Evolutionary conservation across 495 filamentous ascomycete genomes (phyloP).

Genomic region (Chaetomium cochliodes): DNA sequence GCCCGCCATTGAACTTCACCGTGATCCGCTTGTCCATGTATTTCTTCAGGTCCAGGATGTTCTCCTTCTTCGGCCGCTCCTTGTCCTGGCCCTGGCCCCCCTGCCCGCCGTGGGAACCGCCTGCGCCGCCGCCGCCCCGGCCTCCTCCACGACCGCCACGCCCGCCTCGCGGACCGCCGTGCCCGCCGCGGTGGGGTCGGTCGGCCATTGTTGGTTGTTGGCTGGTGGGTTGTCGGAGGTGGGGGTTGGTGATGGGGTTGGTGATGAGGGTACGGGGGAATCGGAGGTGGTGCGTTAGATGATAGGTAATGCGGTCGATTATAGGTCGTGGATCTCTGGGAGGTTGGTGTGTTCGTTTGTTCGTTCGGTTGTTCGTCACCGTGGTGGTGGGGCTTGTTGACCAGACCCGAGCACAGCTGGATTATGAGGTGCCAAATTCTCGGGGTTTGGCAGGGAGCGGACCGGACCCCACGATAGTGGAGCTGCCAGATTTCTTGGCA

Average conservation of each 20-base stretch:
- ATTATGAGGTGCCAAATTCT: slow-evolving; percentile 4
- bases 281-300: too few species aligned
- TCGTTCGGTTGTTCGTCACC: neutral
- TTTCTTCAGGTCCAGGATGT: slow-evolving; percentile 90
- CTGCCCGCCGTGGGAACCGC: slow-evolving; percentile 40
- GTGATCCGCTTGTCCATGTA: slow-evolving; percentile 94
- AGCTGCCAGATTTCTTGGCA: neutral
- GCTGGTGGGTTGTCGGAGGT: neutral
- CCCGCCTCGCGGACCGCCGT: slow-evolving; percentile 39
- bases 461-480: slow-evolving; percentile 9
- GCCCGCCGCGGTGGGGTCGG: slow-evolving; percentile 13
- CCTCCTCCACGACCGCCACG: slow-evolving; percentile 42
- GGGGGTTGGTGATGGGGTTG: neutral
- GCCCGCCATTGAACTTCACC: slow-evolving; percentile 94
- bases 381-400: neutral
- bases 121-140: slow-evolving; percentile 48
- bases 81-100: slow-evolving; percentile 40
- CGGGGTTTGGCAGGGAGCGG: neutral
- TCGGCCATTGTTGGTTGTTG: slow-evolving; percentile 56
- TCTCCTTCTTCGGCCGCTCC: slow-evolving; percentile 90
- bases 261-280: neutral
- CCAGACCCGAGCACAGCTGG: neutral
- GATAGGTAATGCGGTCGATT: neutral
- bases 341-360: too few species aligned
- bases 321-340: too few species aligned